These are phyloP conservation scores for Cercophora newfieldiana DNA, from an alignment of 495 filamentous ascomycete genomes.

Conservation along the genomic window DNA sequence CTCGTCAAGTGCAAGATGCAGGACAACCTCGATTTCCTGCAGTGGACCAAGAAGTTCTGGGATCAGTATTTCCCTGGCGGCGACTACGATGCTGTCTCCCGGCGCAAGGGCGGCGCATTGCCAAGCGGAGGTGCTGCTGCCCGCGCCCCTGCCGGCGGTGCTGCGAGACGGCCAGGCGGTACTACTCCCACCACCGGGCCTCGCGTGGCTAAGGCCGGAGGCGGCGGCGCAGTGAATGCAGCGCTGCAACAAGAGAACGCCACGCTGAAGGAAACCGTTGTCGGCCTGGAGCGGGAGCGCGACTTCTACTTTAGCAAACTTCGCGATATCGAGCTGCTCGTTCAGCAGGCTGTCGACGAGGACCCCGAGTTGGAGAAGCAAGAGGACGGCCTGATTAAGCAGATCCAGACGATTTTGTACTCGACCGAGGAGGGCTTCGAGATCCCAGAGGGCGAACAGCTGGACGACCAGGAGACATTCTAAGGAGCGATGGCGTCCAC, in stretches of 20 bases:
- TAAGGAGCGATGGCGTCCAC: conserved; percentile 35
- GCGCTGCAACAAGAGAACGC: conserved; percentile 78
- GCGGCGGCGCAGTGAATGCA: conserved; percentile 58
- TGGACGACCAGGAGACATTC: conserved; percentile 77
- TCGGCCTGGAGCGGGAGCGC: conserved; percentile 86
- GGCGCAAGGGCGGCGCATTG: conserved; percentile 76
- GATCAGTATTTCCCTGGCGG: conserved; percentile 96
- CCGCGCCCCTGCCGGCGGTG: conserved; percentile 39
- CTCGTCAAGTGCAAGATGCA: conserved; percentile 99
- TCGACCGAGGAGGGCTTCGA: conserved; percentile 93
- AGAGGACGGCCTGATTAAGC: conserved; percentile 85
- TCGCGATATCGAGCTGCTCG: conserved; percentile 89
- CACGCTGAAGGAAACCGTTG: conserved; percentile 80
- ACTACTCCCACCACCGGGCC: conserved; percentile 71
- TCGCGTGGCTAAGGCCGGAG: conserved; percentile 48
- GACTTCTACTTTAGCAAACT: conserved; percentile 99
- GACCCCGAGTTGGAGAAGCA: conserved; percentile 91
- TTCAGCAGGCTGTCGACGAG: conserved; percentile 87
- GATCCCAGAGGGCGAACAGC: conserved; percentile 69
- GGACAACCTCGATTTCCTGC: conserved; percentile 98
- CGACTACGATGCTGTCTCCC: conserved; percentile 86
- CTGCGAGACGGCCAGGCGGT: conserved; percentile 54
- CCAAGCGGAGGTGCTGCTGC: conserved; percentile 45
- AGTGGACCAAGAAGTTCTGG: conserved; percentile 96
- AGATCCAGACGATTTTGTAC: conserved; percentile 95